Evolutionary conservation across 345 rosid genomes (phyloP), one percentile per base, ranked within the genome.

Genomic region (Gossypium mustelinum): DNA sequence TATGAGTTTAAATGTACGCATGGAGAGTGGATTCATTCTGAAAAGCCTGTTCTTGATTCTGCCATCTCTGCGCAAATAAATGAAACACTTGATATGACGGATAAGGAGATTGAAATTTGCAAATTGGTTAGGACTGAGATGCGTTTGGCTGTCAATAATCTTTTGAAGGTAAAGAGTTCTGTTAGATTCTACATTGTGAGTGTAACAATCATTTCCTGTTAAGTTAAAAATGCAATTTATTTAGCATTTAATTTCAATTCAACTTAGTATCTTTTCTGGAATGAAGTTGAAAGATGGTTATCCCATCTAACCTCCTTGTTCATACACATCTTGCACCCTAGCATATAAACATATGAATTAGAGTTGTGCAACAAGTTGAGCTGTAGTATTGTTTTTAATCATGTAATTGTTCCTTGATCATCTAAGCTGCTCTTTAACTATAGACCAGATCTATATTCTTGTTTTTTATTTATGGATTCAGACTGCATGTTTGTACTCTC

Each of bases 11-110:
- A 80, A 79, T 41, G 52, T 60, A 81, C 79, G 79, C 97, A 95
- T 75, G 84, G 76, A 24, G 94, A 87, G 54, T 93, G 99, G 99
- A 85, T 95, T 69, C 79, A 83, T 44, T 68, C 82, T 7, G 92
- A 76, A 67, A 95, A 91, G 82, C 98, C 96, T 66, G 80, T 79
- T 76, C 84, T 93, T 61, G 93, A 88, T 81, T 82, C 93, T 67
- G 62, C 79, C 39, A 73, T 89, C 78, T 85, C 82, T 43, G 73
- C 87, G 39, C 86, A 88, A 73, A 41, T 90, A 77, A 9, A 76
- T 75, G 92, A 88, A 75, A 55, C 34, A 24, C 20, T 75, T 27
- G 92, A 85, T 77, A 70, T 80, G 68, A 76, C 84, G 41, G 87
- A 80, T 39, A 71, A 78, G 52, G 92, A 88, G 70, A 64, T 87